These are phyloP conservation scores for Bimuria novae-zelandiae DNA, from an alignment of 2,329 filamentous ascomycete genomes.

Conservation along the genomic window DNA sequence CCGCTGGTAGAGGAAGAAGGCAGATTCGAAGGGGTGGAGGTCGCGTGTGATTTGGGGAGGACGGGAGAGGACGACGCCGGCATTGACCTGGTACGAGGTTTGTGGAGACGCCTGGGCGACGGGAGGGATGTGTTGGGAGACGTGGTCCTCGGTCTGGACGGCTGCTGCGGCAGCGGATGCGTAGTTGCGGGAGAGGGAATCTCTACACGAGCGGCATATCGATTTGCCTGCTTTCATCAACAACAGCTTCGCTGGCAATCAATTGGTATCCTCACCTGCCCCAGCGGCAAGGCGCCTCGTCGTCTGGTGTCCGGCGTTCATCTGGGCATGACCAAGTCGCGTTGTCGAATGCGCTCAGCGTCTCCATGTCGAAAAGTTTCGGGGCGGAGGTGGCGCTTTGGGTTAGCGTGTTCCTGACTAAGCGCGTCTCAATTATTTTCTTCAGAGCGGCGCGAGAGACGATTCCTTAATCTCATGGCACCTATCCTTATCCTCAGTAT, in stretches of 20 bases:
- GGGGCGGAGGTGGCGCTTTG: slow-evolving; percentile 37
- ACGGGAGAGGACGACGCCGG: slow-evolving; percentile 83
- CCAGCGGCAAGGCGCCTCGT: slow-evolving; percentile 49
- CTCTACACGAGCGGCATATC: slow-evolving; percentile 53
- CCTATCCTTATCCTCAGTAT: slow-evolving; percentile 93
- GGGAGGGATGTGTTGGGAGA: slow-evolving; percentile 38
- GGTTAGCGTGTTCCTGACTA: slow-evolving; percentile 30
- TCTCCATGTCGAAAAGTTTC: slow-evolving; percentile 32
- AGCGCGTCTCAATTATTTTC: slow-evolving; percentile 20
- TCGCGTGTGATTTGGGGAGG: slow-evolving; percentile 84
- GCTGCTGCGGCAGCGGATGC: slow-evolving; percentile 44
- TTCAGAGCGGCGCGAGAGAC: slow-evolving; percentile 10
- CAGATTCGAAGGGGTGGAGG: slow-evolving; percentile 84
- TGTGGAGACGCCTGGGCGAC: slow-evolving; percentile 46
- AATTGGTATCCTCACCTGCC: slow-evolving; percentile 42
- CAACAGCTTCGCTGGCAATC: slow-evolving; percentile 3
- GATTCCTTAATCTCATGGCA: slow-evolving; percentile 59
- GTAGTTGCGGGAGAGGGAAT: slow-evolving; percentile 45
- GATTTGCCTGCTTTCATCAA: slow-evolving; percentile 46
- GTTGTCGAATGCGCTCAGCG: slow-evolving; percentile 17
- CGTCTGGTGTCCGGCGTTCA: slow-evolving; percentile 53
- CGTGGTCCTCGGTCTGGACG: slow-evolving; percentile 39
- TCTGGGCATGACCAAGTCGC: slow-evolving; percentile 25
- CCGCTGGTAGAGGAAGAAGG: slow-evolving; percentile 96
- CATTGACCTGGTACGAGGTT: slow-evolving; percentile 52